Conservation (phyloP, 2,329 filamentous ascomycete species). For the Aplosporella prunicola region DNA sequence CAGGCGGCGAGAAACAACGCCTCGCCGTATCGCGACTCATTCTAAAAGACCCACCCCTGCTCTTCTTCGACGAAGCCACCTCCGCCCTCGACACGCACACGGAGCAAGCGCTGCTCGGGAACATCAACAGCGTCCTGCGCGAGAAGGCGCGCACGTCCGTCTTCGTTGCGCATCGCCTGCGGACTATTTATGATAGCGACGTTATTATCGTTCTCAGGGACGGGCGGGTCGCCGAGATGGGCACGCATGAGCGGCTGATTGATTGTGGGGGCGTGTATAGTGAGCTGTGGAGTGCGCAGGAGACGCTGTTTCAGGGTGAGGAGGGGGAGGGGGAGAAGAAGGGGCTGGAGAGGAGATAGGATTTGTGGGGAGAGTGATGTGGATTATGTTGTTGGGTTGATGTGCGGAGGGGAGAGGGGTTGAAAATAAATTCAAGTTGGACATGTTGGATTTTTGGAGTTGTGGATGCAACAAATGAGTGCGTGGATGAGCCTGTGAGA, state of each 20-base stretch:
- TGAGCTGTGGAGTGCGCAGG: slow-evolving; percentile 66
- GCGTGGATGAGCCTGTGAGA: too few species aligned
- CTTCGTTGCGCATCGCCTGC: slow-evolving; percentile 84
- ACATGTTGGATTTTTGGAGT: too few species aligned
- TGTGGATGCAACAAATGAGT: too few species aligned
- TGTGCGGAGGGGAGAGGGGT: too few species aligned
- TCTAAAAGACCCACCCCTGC: slow-evolving; percentile 76
- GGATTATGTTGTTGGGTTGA: not conserved
- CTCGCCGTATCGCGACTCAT: slow-evolving; percentile 75
- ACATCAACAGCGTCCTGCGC: slow-evolving; percentile 85
- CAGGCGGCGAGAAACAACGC: slow-evolving; percentile 78
- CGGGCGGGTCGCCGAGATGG: slow-evolving; percentile 77
- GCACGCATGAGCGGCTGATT: slow-evolving; percentile 77
- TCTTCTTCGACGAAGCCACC: slow-evolving; percentile 95
- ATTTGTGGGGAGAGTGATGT: not conserved
- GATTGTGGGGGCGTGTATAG: slow-evolving; percentile 72
- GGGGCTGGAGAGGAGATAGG: too few species aligned
- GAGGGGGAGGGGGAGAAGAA: not conserved
- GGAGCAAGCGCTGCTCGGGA: slow-evolving; percentile 78
- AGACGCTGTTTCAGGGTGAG: slow-evolving; percentile 22
- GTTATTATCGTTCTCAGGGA: slow-evolving; percentile 83
- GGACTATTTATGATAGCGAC: slow-evolving; percentile 88
- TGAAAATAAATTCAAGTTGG: too few species aligned
- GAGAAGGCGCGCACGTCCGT: slow-evolving; percentile 86
- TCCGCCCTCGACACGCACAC: slow-evolving; percentile 89